phyloP scores from a whole-genome alignment of 2,329 filamentous ascomycete genomes.

The Botrytis porri region DNA sequence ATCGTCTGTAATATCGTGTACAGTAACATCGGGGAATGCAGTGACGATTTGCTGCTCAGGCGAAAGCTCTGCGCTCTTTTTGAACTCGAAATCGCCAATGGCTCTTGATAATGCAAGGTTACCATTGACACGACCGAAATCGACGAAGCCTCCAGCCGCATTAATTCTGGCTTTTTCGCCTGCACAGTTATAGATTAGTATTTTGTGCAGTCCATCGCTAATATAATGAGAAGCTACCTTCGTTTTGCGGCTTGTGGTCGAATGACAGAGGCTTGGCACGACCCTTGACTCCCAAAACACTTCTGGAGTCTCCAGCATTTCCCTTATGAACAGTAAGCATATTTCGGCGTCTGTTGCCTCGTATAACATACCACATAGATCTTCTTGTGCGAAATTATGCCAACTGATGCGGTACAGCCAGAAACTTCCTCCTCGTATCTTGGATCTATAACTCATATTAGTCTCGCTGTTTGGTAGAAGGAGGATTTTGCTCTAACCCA shows the following conservation, averaged over 20 bases:
- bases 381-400: conserved; percentile 83
- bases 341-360: conserved; percentile 32
- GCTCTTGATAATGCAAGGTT: conserved; percentile 95
- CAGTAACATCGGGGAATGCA: conserved; percentile 89
- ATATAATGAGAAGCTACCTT: conserved; percentile 56
- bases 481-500: conserved; percentile 57
- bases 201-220: conserved; percentile 22
- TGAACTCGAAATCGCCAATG: conserved; percentile 99
- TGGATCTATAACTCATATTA: conserved; percentile 64
- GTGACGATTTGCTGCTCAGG: conserved; percentile 99
- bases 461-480: conserved; percentile 22
- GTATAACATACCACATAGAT: conserved; percentile 83
- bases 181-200: conserved; percentile 42
- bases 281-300: conserved; percentile 93
- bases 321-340: conserved; percentile 57
- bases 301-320: conserved; percentile 94
- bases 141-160: conserved; percentile 93
- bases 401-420: conserved; percentile 92
- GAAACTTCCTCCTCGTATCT: conserved; percentile 98
- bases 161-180: conserved; percentile 95
- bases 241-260: conserved; percentile 98
- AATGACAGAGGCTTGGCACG: conserved; percentile 97
- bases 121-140: conserved; percentile 97
- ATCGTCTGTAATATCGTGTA: conserved; percentile 85
- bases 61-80: conserved; percentile 94